phyloP scores from a whole-genome alignment of 495 filamentous ascomycete species.

The Penicillium herquei region DNA sequence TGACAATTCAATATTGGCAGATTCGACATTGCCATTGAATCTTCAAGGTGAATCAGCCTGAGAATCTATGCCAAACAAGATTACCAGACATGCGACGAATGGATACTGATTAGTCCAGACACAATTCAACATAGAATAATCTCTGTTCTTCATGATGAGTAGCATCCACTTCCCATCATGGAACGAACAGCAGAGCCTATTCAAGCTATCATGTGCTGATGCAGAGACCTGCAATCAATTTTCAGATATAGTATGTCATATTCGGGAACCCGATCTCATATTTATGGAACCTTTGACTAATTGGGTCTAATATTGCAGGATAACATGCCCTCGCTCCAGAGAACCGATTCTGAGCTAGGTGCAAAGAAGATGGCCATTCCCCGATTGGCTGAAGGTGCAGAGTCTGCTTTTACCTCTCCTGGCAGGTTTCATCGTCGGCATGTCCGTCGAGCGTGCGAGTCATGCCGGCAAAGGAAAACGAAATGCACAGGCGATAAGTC shows the following conservation, averaged over 20 bases:
- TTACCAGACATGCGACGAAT: neutral
- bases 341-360: conserved; percentile 17
- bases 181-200: conserved; percentile 29
- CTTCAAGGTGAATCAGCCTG: neutral
- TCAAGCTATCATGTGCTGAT: conserved; percentile 32
- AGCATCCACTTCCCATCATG: conserved; percentile 27
- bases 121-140: neutral
- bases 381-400: conserved; percentile 39
- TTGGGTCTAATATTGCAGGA: conserved; percentile 14
- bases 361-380: conserved; percentile 43
- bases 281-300: neutral
- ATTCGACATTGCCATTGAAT: neutral
- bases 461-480: conserved; percentile 52
- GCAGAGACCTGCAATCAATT: conserved; percentile 29
- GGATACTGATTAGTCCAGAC: neutral
- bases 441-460: conserved; percentile 48
- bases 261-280: neutral
- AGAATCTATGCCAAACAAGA: too few species aligned
- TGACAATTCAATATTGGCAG: neutral
- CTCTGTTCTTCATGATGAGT: conserved; percentile 22
- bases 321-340: conserved; percentile 17
- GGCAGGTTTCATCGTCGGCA: conserved; percentile 42
- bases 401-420: conserved; percentile 36
- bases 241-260: conserved; percentile 24
- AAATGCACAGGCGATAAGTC: conserved; percentile 58